Evolutionary conservation across 345 rosid species (phyloP), one percentile per base, ranked within the genome.

Genomic region (Pelargonium nanum): DNA sequence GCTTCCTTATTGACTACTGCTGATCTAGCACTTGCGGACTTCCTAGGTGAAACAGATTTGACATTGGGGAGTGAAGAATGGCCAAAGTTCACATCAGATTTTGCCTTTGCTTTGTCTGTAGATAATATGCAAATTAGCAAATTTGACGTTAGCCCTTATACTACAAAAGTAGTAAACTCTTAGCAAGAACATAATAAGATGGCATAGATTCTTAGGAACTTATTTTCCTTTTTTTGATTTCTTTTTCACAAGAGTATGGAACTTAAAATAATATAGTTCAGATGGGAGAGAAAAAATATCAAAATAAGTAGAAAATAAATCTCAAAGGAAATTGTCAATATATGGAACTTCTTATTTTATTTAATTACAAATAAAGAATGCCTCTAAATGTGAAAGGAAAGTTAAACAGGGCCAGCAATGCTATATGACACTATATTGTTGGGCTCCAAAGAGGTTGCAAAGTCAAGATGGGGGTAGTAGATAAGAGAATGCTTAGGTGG

Each of bases 61-160:
- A 68, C n/a, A 48, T 40, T 57, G 19, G 75, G 58, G 63, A 52
- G 28, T n/a, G 69, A 50, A 53, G 32, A 57, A 65, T 56, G 63
- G 57, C 60, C 63, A 54, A 58, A 40, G 66, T 60, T 67, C 59
- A 16, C 67, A 53, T 54, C 75, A 53, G 67, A 50, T 24, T 62
- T 76, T 40, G 59, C 54, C 80, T 82, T 84, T 59, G 74, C 67
- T 80, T 89, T 89, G 74, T 63, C 98, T 92, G 77, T 68, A 64
- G 23, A 66, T 16, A 45, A 16, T 48, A 68, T 54, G 26, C 34
- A 40, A 40, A 40, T 9, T 17, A 40, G 48, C 48, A 40, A 40
- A 9, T 6, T 40, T 40, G 48, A 40, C 15, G 9, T 40, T 40
- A 40, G 48, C 2, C 48, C 48, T 6, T 40, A 40, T 40, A 59